Percentiles rank a stretch among this genome's conserved stretches.
Conservation (phyloP, 345 rosid species). For the Anastatica hierochuntica region DNA sequence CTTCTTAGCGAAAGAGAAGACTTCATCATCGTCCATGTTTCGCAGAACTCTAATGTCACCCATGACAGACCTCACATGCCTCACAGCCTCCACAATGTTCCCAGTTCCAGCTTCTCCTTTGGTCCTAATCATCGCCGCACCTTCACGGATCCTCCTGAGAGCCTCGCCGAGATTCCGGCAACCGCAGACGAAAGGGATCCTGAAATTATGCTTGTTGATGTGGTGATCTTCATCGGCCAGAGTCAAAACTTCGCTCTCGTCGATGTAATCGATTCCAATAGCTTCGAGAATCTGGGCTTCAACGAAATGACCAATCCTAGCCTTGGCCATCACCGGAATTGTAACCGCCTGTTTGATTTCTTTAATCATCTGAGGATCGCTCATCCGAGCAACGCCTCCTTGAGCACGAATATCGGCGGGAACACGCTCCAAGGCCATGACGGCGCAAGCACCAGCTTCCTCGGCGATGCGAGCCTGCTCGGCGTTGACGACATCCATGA, state of each 20-base stretch:
- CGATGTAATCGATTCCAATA: slow-evolving; percentile 72
- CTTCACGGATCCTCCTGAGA: slow-evolving; percentile 69
- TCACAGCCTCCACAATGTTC: slow-evolving; percentile 69
- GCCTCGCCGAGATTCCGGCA: slow-evolving; percentile 84
- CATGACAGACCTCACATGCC: slow-evolving; percentile 82
- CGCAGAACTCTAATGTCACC: slow-evolving; percentile 67
- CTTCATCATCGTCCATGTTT: slow-evolving; percentile 91
- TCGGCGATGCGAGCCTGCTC: slow-evolving; percentile 73
- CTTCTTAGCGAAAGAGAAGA: slow-evolving; percentile 67
- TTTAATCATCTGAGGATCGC: slow-evolving; percentile 61
- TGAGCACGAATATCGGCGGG: slow-evolving; percentile 69
- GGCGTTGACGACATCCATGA: slow-evolving; percentile 71
- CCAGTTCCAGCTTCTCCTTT: slow-evolving; percentile 93
- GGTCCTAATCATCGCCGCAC: slow-evolving; percentile 90
- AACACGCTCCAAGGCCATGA: slow-evolving; percentile 72
- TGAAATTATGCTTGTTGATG: slow-evolving; percentile 80
- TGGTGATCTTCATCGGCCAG: slow-evolving; percentile 78
- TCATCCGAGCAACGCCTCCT: slow-evolving; percentile 75
- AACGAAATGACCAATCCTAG: slow-evolving; percentile 71
- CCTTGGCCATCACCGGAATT: slow-evolving; percentile 75
- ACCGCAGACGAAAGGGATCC: slow-evolving; percentile 84
- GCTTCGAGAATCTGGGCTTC: slow-evolving; percentile 77
- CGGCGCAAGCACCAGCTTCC: slow-evolving; percentile 76
- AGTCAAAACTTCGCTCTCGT: slow-evolving; percentile 83
- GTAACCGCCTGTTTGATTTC: slow-evolving; percentile 67